phyloP scores from a whole-genome alignment of 2,329 filamentous ascomycete genomes.

The Penicillium sp. region DNA sequence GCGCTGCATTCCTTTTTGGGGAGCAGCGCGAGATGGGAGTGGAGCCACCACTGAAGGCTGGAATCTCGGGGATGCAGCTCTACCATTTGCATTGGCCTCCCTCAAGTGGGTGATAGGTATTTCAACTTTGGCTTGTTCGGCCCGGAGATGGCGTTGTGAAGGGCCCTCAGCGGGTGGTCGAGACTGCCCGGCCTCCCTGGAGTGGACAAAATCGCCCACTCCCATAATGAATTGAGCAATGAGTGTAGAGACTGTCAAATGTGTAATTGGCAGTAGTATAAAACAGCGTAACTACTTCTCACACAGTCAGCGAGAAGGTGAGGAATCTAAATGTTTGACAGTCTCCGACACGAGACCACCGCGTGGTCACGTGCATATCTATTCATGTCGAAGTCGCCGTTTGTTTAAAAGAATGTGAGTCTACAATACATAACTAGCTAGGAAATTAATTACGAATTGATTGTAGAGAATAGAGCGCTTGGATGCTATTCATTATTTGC shows the following conservation, averaged over 20 bases:
- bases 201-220: conserved; percentile 41
- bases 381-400: neutral
- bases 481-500: too few relatives aligned
- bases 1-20: conserved; percentile 18
- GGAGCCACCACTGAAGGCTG: conserved; percentile 17
- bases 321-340: conserved; percentile 2
- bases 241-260: neutral
- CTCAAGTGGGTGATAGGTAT: conserved; percentile 28
- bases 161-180: conserved; percentile 21
- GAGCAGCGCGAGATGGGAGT: conserved; percentile 11
- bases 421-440: neutral
- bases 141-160: conserved; percentile 30
- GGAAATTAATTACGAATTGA: neutral
- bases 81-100: conserved; percentile 19
- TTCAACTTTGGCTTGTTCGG: conserved; percentile 34
- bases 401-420: neutral
- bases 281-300: conserved; percentile 2
- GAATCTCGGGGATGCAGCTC: conserved; percentile 9
- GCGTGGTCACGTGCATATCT: conserved; percentile 29
- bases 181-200: conserved; percentile 32
- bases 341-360: conserved; percentile 23
- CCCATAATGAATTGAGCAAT: conserved; percentile 28
- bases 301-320: conserved; percentile 5
- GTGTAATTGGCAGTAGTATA: neutral
- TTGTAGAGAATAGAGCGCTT: too few relatives aligned